Conservation (phyloP, 257 asterid species). For the Petrea volubilis region DNA sequence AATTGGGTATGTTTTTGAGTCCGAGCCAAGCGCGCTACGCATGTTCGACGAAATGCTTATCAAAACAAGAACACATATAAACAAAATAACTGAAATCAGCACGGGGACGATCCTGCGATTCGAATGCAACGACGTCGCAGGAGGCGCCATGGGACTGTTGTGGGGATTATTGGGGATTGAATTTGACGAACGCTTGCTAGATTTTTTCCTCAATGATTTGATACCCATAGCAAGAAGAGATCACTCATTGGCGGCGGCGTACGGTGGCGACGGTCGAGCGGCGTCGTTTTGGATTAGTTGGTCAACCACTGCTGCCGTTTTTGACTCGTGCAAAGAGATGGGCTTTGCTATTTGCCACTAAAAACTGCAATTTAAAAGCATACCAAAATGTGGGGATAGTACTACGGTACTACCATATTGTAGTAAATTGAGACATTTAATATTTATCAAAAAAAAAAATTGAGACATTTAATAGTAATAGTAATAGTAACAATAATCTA, state of each 20-base stretch:
- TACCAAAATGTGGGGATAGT: background rate
- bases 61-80: constrained; percentile 27
- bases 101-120: constrained; percentile 33
- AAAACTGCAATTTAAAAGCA: background rate
- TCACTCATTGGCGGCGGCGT: constrained; percentile 25
- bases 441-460: no score
- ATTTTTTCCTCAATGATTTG: constrained; percentile 44
- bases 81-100: constrained; percentile 34
- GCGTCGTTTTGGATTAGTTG: constrained; percentile 3
- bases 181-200: constrained; percentile 28
- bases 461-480: background rate
- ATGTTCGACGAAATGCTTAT: constrained; percentile 41
- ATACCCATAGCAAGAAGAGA: constrained; percentile 35
- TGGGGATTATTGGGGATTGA: constrained; percentile 26
- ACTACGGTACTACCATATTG: no score
- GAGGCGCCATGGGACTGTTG: constrained; percentile 31
- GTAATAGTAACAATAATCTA: no score
- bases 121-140: constrained; percentile 32
- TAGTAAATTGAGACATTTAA: no score
- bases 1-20: constrained; percentile 34
- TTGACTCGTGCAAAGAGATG: constrained; percentile 17
- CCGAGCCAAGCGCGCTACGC: constrained; percentile 25
- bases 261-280: constrained; percentile 1
- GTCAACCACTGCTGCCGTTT: constrained; percentile 23
- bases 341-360: background rate